Evolutionary conservation across 169 alveolate species (phyloP), one percentile per base, ranked within the genome.

Genomic region (Besnoitia besnoiti): DNA sequence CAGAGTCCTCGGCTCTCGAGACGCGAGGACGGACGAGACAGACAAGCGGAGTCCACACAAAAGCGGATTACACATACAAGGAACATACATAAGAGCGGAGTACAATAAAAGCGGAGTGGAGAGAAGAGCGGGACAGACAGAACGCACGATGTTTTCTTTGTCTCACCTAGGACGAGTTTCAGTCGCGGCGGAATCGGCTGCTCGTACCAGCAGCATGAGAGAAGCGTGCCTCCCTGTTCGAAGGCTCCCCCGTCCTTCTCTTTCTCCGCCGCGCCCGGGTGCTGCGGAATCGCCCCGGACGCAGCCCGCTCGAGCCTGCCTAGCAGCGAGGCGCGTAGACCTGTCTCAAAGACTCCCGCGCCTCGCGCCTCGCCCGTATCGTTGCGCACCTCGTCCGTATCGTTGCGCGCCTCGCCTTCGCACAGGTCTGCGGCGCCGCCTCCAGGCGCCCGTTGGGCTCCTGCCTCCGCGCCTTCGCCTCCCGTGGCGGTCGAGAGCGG

Each of bases 131-230:
- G n/a, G 82, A 30, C 16, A 73, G 46, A 62, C 79, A 62, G 14
- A 42, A 1, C 3, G n/a, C 39, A 10, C 21, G 82, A 35, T 1
- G 82, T 1, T 21, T 19, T 73, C 79, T 24, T 21, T n/a, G 46
- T 10, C 87, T 40, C 30, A 77, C 87, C 87, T 24, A 77, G 3
- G 37, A 77, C 24, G 33, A 77, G 47, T 27, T 42, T 37, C 19
- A 77, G 87, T 39, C 87, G 10, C 4, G n/a, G n/a, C 7, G 87
- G 49, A 42, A 77, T 21, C 21, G 87, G 87, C 87, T 37, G 87
- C 30, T 77, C 87, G 30, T 77, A 39, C 87, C 87, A 77, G 30
- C 87, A 77, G 59, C 87, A 77, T 37, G 59, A 21, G 3, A 77
- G 59, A 4, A 77, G 55, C 12, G 59, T 35, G 19, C 87, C 87